These are phyloP conservation scores for Cruciata laevipes DNA, from an alignment of 257 asterid genomes.

Conservation along the genomic window DNA sequence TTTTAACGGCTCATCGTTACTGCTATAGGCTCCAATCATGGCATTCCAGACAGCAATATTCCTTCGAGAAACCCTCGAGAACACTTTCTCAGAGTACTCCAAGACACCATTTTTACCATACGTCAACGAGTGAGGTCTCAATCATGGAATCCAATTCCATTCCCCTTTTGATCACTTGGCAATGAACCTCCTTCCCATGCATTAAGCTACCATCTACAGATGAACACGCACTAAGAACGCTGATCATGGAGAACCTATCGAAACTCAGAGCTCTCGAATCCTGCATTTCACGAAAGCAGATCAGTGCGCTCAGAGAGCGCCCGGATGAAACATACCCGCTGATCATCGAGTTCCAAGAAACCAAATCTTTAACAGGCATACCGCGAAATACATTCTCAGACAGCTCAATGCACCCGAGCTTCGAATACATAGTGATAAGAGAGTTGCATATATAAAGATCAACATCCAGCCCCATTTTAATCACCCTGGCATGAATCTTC, in stretches of 20 bases:
- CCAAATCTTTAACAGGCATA: slow-evolving; percentile 48
- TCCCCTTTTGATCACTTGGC: slow-evolving; percentile 39
- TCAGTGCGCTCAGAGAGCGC: slow-evolving; percentile 35
- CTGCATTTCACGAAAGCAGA: slow-evolving; percentile 39
- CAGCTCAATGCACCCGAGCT: slow-evolving; percentile 33
- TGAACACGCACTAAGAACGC: slow-evolving; percentile 47
- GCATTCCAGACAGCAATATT: slow-evolving; percentile 54
- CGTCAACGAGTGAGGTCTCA: slow-evolving; percentile 51
- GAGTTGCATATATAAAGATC: slow-evolving; percentile 56
- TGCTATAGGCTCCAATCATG: slow-evolving; percentile 41
- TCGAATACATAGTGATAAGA: slow-evolving; percentile 50
- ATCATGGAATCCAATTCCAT: slow-evolving; percentile 48
- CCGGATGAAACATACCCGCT: slow-evolving; percentile 44
- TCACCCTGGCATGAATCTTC: slow-evolving; percentile 37
- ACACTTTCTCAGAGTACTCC: slow-evolving; percentile 44
- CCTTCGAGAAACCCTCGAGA: slow-evolving; percentile 25
- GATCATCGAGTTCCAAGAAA: slow-evolving; percentile 67
- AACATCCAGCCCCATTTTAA: slow-evolving; percentile 46
- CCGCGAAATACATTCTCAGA: slow-evolving; percentile 39
- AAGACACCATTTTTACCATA: slow-evolving; percentile 52
- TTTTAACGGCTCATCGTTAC: slow-evolving; percentile 23
- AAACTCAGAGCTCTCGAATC: slow-evolving; percentile 23
- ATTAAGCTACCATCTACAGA: slow-evolving; percentile 21
- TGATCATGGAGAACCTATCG: slow-evolving; percentile 42
- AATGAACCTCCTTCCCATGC: slow-evolving; percentile 51